These are phyloP conservation scores for Crithidia mellificae DNA, from an alignment of 208 protist species.

Conservation along the genomic window DNA sequence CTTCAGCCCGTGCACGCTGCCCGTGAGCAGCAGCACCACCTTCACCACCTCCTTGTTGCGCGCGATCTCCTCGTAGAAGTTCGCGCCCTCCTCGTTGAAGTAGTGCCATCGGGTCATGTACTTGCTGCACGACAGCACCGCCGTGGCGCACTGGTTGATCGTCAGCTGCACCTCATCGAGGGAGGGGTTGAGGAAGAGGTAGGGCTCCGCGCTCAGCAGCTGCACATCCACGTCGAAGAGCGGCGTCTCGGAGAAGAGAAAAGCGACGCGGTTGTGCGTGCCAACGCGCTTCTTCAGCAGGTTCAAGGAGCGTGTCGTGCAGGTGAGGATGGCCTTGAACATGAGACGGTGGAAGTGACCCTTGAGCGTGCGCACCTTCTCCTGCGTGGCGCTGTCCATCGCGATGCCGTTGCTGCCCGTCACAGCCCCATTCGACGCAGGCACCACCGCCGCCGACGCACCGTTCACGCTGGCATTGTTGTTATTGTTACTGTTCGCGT, in stretches of 20 bases:
- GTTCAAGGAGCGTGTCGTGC: slow-evolving; percentile 89
- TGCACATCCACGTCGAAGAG: slow-evolving; percentile 96
- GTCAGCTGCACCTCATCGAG: slow-evolving; percentile 94
- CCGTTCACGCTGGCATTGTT: slow-evolving; percentile 54
- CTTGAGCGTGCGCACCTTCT: slow-evolving; percentile 85
- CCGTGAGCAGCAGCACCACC: slow-evolving; percentile 93
- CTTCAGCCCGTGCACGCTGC: slow-evolving; percentile 91
- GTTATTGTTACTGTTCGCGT: not conserved
- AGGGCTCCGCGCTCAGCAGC: slow-evolving; percentile 90
- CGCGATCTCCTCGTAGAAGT: slow-evolving; percentile 94
- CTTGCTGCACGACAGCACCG: slow-evolving; percentile 91
- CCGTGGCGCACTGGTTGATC: slow-evolving; percentile 93
- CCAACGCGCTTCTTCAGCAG: slow-evolving; percentile 93
- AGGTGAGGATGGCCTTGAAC: slow-evolving; percentile 92
- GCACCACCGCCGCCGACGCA: slow-evolving; percentile 80
- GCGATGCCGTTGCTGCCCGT: slow-evolving; percentile 48
- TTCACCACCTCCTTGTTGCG: slow-evolving; percentile 95
- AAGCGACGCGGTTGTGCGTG: slow-evolving; percentile 88
- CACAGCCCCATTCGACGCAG: slow-evolving; percentile 85
- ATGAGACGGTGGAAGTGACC: slow-evolving; percentile 91
- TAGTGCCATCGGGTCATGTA: slow-evolving; percentile 86
- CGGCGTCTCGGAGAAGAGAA: slow-evolving; percentile 92
- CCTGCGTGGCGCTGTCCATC: slow-evolving; percentile 63
- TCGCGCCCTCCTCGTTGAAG: slow-evolving; percentile 58
- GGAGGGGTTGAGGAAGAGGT: slow-evolving; percentile 92